Percentiles rank a stretch among this genome's conserved stretches.
Conservation (phyloP, 2,329 filamentous ascomycete species). For the Pseudopyrenochaeta lycopersici region DNA sequence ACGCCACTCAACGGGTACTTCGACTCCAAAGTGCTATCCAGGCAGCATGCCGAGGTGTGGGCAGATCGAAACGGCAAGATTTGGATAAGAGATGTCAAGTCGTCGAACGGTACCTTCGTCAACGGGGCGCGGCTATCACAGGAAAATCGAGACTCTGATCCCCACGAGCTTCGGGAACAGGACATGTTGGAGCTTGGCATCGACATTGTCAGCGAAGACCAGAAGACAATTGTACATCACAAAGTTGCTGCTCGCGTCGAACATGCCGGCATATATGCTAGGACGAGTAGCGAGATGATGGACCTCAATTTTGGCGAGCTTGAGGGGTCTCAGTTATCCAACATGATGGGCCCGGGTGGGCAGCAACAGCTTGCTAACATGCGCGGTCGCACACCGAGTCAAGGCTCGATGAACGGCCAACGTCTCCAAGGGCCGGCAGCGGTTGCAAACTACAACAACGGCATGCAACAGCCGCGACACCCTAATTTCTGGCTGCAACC, state of each 20-base stretch:
- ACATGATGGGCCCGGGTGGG: constrained; percentile 70
- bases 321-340: constrained; percentile 77
- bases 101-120: constrained; percentile 98
- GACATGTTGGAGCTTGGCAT: constrained; percentile 96
- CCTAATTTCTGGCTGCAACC: constrained; percentile 87
- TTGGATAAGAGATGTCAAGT: constrained; percentile 97
- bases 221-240: constrained; percentile 97
- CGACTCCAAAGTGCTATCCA: constrained; percentile 95
- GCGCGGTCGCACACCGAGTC: constrained; percentile 68
- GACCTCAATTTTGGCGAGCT: constrained; percentile 94
- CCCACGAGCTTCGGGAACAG: constrained; percentile 88
- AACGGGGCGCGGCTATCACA: constrained; percentile 89
- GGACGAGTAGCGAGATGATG: constrained; percentile 74
- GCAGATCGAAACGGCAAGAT: constrained; percentile 86
- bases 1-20: constrained; percentile 94
- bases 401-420: constrained; percentile 69
- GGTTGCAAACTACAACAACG: constrained; percentile 63
- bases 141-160: constrained; percentile 95
- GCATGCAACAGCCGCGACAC: constrained; percentile 75
- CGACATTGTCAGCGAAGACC: constrained; percentile 97
- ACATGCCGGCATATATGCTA: constrained; percentile 84
- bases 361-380: constrained; percentile 72
- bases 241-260: constrained; percentile 98
- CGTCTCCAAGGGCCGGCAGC: constrained; percentile 68
- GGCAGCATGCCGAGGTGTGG: constrained; percentile 96